Conservation (phyloP, 352 stramenopile species). For the Globisporangium barbulae region DNA sequence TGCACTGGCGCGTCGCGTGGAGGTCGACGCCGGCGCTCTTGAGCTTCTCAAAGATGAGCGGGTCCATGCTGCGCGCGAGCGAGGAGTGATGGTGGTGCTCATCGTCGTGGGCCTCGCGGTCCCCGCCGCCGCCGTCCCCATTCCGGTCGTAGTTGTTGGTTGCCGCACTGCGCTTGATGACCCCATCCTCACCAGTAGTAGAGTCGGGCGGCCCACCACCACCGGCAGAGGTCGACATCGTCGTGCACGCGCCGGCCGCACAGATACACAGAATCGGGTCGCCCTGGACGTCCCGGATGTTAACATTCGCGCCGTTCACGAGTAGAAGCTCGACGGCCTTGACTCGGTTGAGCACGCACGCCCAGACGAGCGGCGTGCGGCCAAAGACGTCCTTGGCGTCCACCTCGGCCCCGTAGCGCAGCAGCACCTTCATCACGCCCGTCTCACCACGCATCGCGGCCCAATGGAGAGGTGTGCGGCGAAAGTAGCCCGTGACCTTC, state of each 20-base stretch:
- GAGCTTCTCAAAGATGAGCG: constrained; percentile 51
- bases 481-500: constrained; percentile 63
- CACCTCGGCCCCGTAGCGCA: constrained; percentile 52
- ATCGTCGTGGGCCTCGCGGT: constrained; percentile 22
- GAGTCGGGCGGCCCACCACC: not conserved
- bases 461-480: constrained; percentile 74
- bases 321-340: constrained; percentile 58
- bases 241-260: constrained; percentile 39
- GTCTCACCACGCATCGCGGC: constrained; percentile 72
- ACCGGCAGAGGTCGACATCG: constrained; percentile 14
- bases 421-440: constrained; percentile 50
- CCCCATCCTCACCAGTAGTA: not conserved
- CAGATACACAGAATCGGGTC: constrained; percentile 69
- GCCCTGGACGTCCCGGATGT: constrained; percentile 56
- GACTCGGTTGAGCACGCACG: constrained; percentile 66
- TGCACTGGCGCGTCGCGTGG: constrained; percentile 46
- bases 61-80: constrained; percentile 38
- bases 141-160: constrained; percentile 19
- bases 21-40: constrained; percentile 48
- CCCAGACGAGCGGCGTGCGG: constrained; percentile 66
- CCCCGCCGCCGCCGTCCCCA: constrained; percentile 24
- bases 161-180: not conserved
- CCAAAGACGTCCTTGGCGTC: constrained; percentile 68
- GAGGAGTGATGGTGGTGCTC: constrained; percentile 21
- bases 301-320: constrained; percentile 47